Evolutionary conservation across 2,329 filamentous ascomycete genomes (phyloP).

Genomic region (Stachybotrys echinatus): DNA sequence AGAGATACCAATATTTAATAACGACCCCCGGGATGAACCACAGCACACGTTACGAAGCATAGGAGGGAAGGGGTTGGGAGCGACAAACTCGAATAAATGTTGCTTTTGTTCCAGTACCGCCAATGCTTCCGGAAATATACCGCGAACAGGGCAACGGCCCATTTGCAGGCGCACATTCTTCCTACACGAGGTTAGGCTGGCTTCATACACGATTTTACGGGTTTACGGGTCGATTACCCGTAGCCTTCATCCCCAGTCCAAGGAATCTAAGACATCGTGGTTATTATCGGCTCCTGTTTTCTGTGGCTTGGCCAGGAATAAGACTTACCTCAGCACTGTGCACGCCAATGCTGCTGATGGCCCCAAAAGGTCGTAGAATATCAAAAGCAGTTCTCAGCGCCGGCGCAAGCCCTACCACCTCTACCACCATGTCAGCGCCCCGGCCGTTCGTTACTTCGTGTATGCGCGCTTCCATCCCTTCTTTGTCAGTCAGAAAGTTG

Average conservation of each 20-base stretch:
- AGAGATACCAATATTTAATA: no score
- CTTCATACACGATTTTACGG: not conserved
- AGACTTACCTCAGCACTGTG: conserved; percentile 62
- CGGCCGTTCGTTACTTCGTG: conserved; percentile 71
- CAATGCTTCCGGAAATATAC: conserved; percentile 62
- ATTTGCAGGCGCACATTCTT: conserved; percentile 73
- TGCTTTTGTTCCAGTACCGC: conserved; percentile 61
- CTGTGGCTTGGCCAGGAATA: not conserved
- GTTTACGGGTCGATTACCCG: conserved; percentile 35
- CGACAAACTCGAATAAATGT: conserved; percentile 56
- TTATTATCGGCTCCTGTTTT: conserved; percentile 1
- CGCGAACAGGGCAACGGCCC: conserved; percentile 71
- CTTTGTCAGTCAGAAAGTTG: conserved; percentile 66
- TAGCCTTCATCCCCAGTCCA: conserved; percentile 62
- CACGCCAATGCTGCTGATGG: conserved; percentile 70
- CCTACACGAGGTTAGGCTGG: conserved; percentile 26
- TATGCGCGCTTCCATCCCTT: conserved; percentile 62
- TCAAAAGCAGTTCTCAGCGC: conserved; percentile 68
- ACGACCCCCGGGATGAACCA: no score
- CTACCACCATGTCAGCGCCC: conserved; percentile 80
- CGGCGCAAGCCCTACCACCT: conserved; percentile 67
- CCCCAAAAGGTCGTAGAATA: conserved; percentile 65
- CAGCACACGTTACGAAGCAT: no score
- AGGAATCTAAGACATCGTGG: conserved; percentile 44
- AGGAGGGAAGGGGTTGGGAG: no score